phyloP scores from a whole-genome alignment of 768 basidiomycete species.

The Hygrophoropsis aurantiaca region DNA sequence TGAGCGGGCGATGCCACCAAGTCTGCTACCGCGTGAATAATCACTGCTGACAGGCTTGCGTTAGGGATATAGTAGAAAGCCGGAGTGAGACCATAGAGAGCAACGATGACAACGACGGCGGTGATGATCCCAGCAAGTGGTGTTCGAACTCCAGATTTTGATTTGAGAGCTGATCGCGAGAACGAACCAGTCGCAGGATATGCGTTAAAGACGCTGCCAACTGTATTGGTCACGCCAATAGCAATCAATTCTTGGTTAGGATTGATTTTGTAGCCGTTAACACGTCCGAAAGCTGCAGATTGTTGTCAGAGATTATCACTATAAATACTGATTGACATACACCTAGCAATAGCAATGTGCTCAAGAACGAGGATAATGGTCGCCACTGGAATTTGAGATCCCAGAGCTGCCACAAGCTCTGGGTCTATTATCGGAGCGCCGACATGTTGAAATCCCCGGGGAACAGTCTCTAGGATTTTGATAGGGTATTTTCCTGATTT shows the following conservation, averaged over 20 bases:
- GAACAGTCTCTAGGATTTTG: slow-evolving; percentile 80
- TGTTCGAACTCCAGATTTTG: slow-evolving; percentile 96
- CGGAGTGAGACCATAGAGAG: slow-evolving; percentile 89
- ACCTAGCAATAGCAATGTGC: slow-evolving; percentile 97
- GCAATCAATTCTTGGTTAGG: slow-evolving; percentile 96
- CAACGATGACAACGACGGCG: slow-evolving; percentile 86
- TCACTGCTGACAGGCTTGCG: slow-evolving; percentile 85
- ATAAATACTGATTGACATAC: slow-evolving; percentile 39
- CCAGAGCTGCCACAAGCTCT: slow-evolving; percentile 64
- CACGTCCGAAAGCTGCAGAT: slow-evolving; percentile 80
- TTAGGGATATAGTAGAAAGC: slow-evolving; percentile 91
- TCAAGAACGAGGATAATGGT: slow-evolving; percentile 90
- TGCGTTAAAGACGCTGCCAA: slow-evolving; percentile 87
- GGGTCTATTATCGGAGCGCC: slow-evolving; percentile 44
- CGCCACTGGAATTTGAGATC: slow-evolving; percentile 74
- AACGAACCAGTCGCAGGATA: slow-evolving; percentile 99
- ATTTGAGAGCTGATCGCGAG: slow-evolving; percentile 95
- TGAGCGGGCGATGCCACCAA: slow-evolving; percentile 82
- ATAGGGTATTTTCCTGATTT: slow-evolving; percentile 74
- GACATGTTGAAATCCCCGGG: slow-evolving; percentile 74
- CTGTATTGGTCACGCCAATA: slow-evolving; percentile 93
- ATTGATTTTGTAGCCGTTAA: slow-evolving; percentile 93
- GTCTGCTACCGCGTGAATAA: slow-evolving; percentile 90
- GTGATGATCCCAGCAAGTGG: slow-evolving; percentile 86
- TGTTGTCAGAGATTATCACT: slow-evolving; percentile 8